phyloP scores from a whole-genome alignment of 225 moss, liverwort and hornwort species.

The Ulota crispa region DNA sequence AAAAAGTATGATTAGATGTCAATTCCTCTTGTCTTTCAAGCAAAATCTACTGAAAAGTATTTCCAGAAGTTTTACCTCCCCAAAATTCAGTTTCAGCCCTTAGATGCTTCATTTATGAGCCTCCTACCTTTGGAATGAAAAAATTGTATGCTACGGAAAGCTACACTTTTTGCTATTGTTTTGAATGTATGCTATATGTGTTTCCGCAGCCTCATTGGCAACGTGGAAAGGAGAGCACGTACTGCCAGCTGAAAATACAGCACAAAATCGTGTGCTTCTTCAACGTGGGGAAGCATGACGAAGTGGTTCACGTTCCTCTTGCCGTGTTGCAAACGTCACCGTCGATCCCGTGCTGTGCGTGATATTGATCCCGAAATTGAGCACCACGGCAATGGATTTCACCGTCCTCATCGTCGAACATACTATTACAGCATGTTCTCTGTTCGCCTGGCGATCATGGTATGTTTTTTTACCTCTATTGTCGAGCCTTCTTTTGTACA shows the following conservation, averaged over 20 bases:
- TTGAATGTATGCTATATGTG: background rate
- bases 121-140: background rate
- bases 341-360: conserved; percentile 35
- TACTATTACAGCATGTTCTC: conserved; percentile 72
- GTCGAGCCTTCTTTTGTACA: background rate
- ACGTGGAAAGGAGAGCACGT: conserved; percentile 34
- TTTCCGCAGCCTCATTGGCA: conserved; percentile 25
- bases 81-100: too few relatives aligned
- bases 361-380: conserved; percentile 48
- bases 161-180: background rate
- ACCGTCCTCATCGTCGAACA: conserved; percentile 50
- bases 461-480: conserved; percentile 24
- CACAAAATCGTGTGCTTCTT: conserved; percentile 22
- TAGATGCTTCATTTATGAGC: too few relatives aligned
- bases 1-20: too few relatives aligned
- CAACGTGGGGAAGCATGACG: conserved; percentile 49
- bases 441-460: conserved; percentile 68
- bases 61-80: too few relatives aligned
- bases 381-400: conserved; percentile 38
- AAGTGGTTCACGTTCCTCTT: conserved; percentile 53
- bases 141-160: background rate
- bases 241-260: conserved; percentile 22
- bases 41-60: too few relatives aligned
- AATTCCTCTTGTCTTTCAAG: too few relatives aligned
- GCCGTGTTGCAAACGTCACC: conserved; percentile 48